Evolutionary conservation across 2,329 filamentous ascomycete genomes (phyloP).

Genomic region (Pestalotiopsis sp.): DNA sequence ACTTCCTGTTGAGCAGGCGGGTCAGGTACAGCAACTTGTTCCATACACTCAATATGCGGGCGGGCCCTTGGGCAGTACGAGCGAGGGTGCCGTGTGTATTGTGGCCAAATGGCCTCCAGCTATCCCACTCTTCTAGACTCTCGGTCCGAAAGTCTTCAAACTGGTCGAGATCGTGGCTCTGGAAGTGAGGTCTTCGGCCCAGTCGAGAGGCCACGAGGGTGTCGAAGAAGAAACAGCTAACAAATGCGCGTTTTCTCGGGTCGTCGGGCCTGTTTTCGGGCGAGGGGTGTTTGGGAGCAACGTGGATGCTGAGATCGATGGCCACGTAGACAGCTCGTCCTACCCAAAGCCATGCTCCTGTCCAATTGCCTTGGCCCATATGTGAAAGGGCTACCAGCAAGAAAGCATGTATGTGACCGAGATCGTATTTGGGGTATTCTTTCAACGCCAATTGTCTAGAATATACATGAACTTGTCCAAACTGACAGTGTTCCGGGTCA

Average conservation of each 20-base stretch:
- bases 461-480: neutral
- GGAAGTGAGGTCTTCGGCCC: neutral
- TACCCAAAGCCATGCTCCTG: neutral
- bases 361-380: neutral
- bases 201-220: neutral
- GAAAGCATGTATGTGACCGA: conserved; percentile 4
- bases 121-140: conserved; percentile 3
- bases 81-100: neutral
- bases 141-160: neutral
- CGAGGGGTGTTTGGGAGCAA: neutral
- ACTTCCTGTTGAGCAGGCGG: neutral
- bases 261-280: neutral
- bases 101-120: neutral
- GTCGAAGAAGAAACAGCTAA: conserved; percentile 4
- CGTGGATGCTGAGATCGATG: neutral
- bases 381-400: neutral
- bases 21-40: neutral
- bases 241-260: neutral
- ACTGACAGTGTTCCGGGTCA: neutral
- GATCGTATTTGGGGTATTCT: neutral
- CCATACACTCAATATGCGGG: neutral
- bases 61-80: neutral
- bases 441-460: neutral
- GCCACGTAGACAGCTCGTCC: neutral
- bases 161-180: neutral